A percentile compares a stretch with the other conserved stretches of the same genome.
phyloP scores from a whole-genome alignment of 2,329 filamentous ascomycete genomes.

The Meredithiella fracta region DNA sequence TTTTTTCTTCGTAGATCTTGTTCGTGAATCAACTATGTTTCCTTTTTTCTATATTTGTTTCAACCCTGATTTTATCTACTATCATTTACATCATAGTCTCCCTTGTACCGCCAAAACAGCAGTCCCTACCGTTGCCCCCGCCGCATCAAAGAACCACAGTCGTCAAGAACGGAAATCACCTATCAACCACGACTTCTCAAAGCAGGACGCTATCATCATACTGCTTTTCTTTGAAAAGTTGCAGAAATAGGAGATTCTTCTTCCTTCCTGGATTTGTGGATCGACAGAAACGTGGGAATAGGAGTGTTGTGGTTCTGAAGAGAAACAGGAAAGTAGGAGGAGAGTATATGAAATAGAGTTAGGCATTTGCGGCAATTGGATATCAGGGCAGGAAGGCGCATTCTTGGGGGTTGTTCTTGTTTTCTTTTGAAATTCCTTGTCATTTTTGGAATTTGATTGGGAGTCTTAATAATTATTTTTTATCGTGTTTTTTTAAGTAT shows the following conservation, averaged over 20 bases:
- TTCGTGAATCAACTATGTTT: too few relatives aligned
- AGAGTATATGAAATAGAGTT: too few relatives aligned
- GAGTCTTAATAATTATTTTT: background rate
- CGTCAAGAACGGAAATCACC: background rate
- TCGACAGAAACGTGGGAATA: background rate
- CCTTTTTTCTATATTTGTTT: too few relatives aligned
- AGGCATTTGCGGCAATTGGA: background rate
- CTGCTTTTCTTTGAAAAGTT: background rate
- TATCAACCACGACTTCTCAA: background rate
- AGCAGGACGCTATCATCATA: too few relatives aligned
- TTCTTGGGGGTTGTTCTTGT: slow-evolving; percentile 1
- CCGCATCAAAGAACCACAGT: background rate
- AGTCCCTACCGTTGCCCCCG: background rate
- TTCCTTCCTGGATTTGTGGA: background rate
- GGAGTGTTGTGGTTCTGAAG: background rate
- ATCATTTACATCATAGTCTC: background rate
- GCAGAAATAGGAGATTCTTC: background rate
- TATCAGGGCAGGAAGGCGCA: background rate
- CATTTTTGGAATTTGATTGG: background rate
- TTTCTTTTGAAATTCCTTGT: background rate
- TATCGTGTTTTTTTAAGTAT: background rate
- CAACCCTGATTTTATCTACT: background rate
- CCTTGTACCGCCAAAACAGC: background rate
- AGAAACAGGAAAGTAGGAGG: background rate
- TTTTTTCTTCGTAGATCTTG: too few relatives aligned